Conservation (phyloP, 2,329 filamentous ascomycete genomes). For the Botryotinia globosa region DNA sequence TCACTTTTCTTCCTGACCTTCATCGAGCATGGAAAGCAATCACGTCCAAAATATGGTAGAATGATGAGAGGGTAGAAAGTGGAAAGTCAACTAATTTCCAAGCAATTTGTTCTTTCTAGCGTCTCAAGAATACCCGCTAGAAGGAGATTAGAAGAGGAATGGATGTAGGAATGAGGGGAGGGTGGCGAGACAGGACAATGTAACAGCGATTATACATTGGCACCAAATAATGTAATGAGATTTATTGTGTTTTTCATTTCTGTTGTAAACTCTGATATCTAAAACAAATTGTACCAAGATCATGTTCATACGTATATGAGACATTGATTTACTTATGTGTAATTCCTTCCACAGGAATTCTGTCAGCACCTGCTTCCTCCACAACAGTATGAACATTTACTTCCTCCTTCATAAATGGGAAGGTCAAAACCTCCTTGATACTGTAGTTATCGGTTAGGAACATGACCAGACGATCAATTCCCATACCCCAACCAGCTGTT, state of each 20-base stretch:
- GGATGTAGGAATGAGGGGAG: neutral
- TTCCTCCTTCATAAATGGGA: slow-evolving; percentile 97
- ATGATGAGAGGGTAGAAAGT: neutral
- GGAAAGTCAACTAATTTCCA: neutral
- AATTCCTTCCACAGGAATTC: slow-evolving; percentile 59
- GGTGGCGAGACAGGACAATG: neutral
- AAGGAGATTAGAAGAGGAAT: neutral
- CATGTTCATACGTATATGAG: neutral
- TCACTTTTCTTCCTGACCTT: neutral
- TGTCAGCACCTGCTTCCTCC: slow-evolving; percentile 60
- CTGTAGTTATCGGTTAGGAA: slow-evolving; percentile 94
- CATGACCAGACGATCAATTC: slow-evolving; percentile 91
- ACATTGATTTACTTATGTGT: slow-evolving; percentile 5
- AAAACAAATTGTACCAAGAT: neutral
- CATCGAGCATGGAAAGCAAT: neutral
- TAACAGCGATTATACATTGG: neutral
- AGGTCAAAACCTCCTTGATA: slow-evolving; percentile 93
- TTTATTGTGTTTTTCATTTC: neutral
- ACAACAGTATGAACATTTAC: slow-evolving; percentile 50
- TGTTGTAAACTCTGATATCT: neutral
- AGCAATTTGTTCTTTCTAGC: neutral
- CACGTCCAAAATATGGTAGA: neutral
- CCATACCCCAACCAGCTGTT: slow-evolving; percentile 95
- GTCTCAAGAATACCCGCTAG: neutral
- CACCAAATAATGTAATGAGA: neutral